Conservation (phyloP, 495 filamentous ascomycete genomes). For the Amphirosellinia nigrospora region DNA sequence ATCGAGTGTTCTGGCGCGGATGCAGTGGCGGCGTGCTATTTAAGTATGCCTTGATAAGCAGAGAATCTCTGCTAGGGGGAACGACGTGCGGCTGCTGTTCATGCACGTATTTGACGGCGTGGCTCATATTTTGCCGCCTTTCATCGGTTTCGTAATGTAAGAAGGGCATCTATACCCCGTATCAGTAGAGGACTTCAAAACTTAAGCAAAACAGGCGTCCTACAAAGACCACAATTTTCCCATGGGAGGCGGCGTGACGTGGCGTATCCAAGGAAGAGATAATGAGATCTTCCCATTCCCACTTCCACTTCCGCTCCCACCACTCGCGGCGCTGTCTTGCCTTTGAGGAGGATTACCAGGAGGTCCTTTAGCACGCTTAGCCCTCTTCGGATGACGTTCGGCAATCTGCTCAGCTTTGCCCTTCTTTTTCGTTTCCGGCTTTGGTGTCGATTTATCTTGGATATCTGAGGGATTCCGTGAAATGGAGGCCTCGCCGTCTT, state of each 20-base stretch:
- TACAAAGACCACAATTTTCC: constrained; percentile 64
- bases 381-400: constrained; percentile 41
- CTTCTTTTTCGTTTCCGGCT: constrained; percentile 49
- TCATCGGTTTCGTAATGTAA: constrained; percentile 69
- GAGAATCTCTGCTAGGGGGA: constrained; percentile 57
- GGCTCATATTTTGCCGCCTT: constrained; percentile 63
- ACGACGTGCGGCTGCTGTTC: constrained; percentile 29
- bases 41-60: constrained; percentile 69
- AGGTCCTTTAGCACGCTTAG: constrained; percentile 36
- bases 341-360: constrained; percentile 35
- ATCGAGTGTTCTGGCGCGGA: constrained; percentile 69
- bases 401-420: constrained; percentile 39
- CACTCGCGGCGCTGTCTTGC: constrained; percentile 29
- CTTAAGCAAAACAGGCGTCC: constrained; percentile 5
- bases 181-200: constrained; percentile 20
- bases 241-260: constrained; percentile 31
- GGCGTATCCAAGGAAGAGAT: constrained; percentile 37
- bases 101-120: constrained; percentile 59
- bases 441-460: constrained; percentile 42
- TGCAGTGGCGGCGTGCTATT: constrained; percentile 64
- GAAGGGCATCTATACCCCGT: constrained; percentile 62
- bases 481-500: constrained; percentile 20
- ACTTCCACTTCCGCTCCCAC: constrained; percentile 11
- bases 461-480: constrained; percentile 30
- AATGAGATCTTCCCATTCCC: constrained; percentile 20